phyloP scores from a whole-genome alignment of 31 red algal genomes.

The Porphyra umbilicalis region DNA sequence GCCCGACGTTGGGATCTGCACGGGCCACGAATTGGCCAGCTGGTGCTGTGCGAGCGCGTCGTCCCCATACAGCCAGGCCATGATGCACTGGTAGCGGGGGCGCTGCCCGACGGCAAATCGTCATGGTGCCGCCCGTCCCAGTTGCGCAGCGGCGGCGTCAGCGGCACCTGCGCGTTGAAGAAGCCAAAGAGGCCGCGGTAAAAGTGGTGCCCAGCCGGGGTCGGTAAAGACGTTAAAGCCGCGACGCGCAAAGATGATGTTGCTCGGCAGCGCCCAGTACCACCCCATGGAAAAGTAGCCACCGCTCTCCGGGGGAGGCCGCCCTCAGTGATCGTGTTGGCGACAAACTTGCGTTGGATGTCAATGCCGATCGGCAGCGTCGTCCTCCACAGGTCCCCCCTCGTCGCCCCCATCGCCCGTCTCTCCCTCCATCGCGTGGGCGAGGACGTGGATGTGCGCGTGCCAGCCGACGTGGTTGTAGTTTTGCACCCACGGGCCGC shows the following conservation, averaged over 20 bases:
- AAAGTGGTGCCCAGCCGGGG: neutral
- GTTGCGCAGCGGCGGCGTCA: neutral
- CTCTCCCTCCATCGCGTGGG: constrained; percentile 1
- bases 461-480: constrained; percentile 4
- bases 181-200: neutral
- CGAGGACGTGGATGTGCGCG: neutral
- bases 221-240: neutral
- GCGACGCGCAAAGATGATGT: neutral
- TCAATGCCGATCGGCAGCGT: neutral
- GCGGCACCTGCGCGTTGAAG: neutral
- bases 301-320: neutral
- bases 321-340: neutral
- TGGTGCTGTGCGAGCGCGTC: neutral
- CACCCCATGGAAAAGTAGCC: constrained; percentile 4
- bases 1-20: neutral
- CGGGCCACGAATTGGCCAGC: neutral
- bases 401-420: neutral
- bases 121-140: neutral
- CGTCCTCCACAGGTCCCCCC: neutral
- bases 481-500: neutral
- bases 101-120: neutral
- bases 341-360: neutral
- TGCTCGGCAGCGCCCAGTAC: neutral
- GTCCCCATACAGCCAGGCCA: neutral
- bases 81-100: neutral